Base-by-base conservation (phyloP, 345 rosid genomes). In the Turnera subulata region DNA sequence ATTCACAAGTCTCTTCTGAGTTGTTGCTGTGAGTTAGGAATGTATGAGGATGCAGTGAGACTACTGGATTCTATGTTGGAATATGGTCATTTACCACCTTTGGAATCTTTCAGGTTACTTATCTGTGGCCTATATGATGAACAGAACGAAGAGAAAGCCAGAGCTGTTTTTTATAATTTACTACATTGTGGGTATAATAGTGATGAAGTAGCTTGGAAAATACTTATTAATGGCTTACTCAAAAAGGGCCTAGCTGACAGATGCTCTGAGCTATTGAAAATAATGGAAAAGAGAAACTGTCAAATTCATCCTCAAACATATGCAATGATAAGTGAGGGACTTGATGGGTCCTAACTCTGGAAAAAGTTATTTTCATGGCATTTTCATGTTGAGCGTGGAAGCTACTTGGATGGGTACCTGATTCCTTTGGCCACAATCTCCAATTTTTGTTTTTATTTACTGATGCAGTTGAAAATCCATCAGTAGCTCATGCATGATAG, bases 141-240 rank as follows among this genome's bases (percentile, higher is more conserved):
- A 32, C 84, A 78, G 53, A 67, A 84, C 6, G 61, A 68, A n/a
- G 81, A 82, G 61, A 79, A 74, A 79, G 96, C 84, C 54, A 62
- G 55, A 52, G 62, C 49, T 12, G 71, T 82, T 48, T 88, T 91
- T 47, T 38, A 45, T 58, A 71, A 70, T 51, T 62, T 88, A 70
- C 83, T 91, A 64, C 59, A 8, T 43, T 80, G 79, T 64, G 84
- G 82, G 50, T 88, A 88, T 72, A 76, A 82, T 62, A 40, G 63
- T 58, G 96, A 91, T 65, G 97, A 91, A 70, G 58, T 91, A 55
- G 91, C 88, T 65, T 91, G 96, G 97, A 84, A 82, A 56, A 76
- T 91, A 52, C 76, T 91, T 59, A 56, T 88, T 46, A 96, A 91
- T 59, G 97, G 97, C 39, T 73, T 88, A 2, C 86, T 85, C 39